Conservation (phyloP, 73 alveolate genomes). For the Tetrahymena thermophila region DNA sequence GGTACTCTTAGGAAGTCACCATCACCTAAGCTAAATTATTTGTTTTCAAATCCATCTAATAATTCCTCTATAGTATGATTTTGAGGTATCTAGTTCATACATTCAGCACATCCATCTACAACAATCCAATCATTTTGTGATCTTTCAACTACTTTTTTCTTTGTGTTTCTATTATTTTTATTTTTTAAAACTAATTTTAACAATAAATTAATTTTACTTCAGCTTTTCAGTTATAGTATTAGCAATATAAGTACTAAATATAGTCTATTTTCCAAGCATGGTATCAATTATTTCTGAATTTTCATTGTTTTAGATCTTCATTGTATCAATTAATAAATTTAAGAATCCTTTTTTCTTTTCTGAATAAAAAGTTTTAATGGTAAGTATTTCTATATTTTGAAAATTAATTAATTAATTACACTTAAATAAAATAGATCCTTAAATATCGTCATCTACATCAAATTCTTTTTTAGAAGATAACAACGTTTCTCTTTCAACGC, state of each 20-base stretch:
- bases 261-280: background rate
- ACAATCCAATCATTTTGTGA: background rate
- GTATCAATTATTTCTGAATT: background rate
- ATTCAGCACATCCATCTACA: background rate
- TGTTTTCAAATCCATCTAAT: background rate
- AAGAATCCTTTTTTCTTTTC: background rate
- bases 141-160: background rate
- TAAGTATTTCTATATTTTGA: too few species aligned
- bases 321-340: background rate
- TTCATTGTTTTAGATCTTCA: background rate
- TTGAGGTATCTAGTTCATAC: background rate
- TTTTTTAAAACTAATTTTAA: background rate
- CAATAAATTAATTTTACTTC: background rate
- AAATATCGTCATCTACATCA: background rate
- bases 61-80: background rate
- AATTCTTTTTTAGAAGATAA: background rate
- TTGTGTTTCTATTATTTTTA: background rate
- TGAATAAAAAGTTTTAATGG: background rate
- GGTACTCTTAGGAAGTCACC: background rate
- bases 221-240: background rate
- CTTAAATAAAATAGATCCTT: background rate
- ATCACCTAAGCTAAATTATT: background rate
- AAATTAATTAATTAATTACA: background rate
- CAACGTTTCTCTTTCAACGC: background rate
- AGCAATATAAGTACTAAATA: background rate